Base-by-base conservation (phyloP, 345 rosid genomes). In the Dipteronia dyeriana region DNA sequence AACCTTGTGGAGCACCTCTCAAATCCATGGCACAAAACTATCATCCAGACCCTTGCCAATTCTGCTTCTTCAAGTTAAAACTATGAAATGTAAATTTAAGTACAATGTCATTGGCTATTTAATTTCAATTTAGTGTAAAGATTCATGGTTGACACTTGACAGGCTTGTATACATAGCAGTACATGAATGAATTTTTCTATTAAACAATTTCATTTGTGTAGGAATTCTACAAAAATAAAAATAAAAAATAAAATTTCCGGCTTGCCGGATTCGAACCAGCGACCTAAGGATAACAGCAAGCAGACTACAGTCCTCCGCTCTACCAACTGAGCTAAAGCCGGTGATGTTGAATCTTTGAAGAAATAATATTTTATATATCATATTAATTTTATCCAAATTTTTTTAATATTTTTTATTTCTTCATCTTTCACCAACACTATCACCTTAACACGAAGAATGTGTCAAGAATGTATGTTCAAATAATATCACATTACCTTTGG, bases 11-110 rank as follows among this genome's bases (percentile, higher is more conserved):
- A 93, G 74, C 98, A 95, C 82, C 92, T 95, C 62, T 89, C 98
- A 0, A 88, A 91, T 79, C 99, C 99, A 56, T 95, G 97, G 97
- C 97, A 93, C 80, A 89, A 84, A 54, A 95, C 99, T 81, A 84
- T 95, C 74, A 77, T 95, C 76, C 99, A 95, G 79, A 90, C 91
- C 78, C 86, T 95, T 6, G 81, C 90, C 74, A 81, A 66, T 69
- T 86, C 88, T 75, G 51, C 65, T 38, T 77, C 84, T 26, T 86
- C 9, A 9, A 41, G 65, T 62, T 25, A 9, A 23, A 43, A 9
- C 25, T 60, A 25, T 64, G 70, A 64, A 64, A 47, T 49, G 70
- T 26, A 64, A 49, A 49, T 29, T 49, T 11, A 63, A 49, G 31
- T 49, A 8, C 23, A 49, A 17, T 5, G 20, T 26, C 82, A 74